Base-by-base conservation (phyloP, 495 filamentous ascomycete genomes). In the Platismatia glauca region DNA sequence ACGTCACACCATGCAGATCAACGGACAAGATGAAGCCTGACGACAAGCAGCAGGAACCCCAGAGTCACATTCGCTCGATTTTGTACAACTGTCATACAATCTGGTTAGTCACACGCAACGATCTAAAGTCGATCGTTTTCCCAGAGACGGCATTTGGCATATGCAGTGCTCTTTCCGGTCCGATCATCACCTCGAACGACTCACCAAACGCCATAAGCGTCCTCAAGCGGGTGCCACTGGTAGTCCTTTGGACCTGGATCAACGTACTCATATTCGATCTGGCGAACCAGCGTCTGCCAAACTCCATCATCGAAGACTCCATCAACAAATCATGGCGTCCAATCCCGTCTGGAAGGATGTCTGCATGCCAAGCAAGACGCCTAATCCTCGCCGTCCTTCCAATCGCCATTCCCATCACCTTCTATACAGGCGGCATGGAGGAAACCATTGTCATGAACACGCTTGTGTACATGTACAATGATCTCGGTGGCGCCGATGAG, bases 311-410 rank as follows among this genome's bases (percentile, higher is more conserved):
- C 0, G 82, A 84, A 68, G 82, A 84, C 62, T 16, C 43, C 0
- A 64, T 81, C 65, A 87, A 87, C 72, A 87, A 86, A 69, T 78
- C 79, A 4, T 85, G 82, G 80, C 75, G 83, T 1, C 78, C 80
- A 0, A 71, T 86, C 5, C 81, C 80, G 0, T 66, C 69, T 0
- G 68, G 72, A 2, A 71, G 73, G 13, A 67, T 84, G 16, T 76
- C 73, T 12, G 44, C 66, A 0, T 66, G 66, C 0, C 70, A 79
- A 39, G 72, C 79, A 7, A 70, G 73, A 34, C 62, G 66, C 4
- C 44, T 73, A 2, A 44, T 84, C 33, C 66, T 82, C 0, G 38
- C 64, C 6, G 31, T 66, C 9, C 71, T 81, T 44, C 75, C 79
- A 0, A 7, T 74, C 15, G 70, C 68, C 22, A 58, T 79, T 37